phyloP scores from a whole-genome alignment of 1,139 yeast genomes.

The Candida pseudoviswanathii region DNA sequence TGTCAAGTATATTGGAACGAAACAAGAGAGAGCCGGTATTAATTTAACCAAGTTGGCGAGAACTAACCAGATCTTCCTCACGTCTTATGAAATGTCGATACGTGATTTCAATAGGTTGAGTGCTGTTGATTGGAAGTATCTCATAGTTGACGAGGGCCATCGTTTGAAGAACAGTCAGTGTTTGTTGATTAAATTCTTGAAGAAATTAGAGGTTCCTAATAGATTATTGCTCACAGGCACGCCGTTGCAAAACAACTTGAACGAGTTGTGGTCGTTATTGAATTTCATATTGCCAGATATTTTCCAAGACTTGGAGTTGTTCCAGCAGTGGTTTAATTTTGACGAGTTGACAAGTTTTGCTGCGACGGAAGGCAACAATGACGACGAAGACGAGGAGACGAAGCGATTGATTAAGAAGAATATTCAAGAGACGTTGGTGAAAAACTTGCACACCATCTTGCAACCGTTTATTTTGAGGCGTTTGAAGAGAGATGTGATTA shows the following conservation, averaged over 20 bases:
- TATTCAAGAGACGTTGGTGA: conserved; percentile 63
- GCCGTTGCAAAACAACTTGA: conserved; percentile 85
- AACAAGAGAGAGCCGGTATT: conserved; percentile 50
- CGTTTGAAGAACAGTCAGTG: conserved; percentile 83
- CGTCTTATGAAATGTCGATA: conserved; percentile 82
- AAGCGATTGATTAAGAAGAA: conserved; percentile 58
- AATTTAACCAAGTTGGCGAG: conserved; percentile 23
- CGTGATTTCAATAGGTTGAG: conserved; percentile 61
- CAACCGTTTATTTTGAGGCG: conserved; percentile 87
- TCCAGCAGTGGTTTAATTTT: conserved; percentile 93
- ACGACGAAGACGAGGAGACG: conserved; percentile 28
- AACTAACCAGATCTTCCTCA: conserved; percentile 55
- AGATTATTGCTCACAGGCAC: conserved; percentile 87
- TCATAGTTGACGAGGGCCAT: conserved; percentile 97
- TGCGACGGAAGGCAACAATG: conserved; percentile 34
- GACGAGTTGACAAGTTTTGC: conserved; percentile 50
- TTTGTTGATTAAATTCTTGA: conserved; percentile 68
- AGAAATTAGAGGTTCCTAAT: conserved; percentile 65
- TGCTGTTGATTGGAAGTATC: conserved; percentile 68
- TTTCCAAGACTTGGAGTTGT: conserved; percentile 83
- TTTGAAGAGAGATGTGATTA: conserved; percentile 70
- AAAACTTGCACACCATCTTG: conserved; percentile 81
- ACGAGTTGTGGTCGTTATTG: conserved; percentile 87
- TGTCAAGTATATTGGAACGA: conserved; percentile 66
- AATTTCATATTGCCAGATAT: conserved; percentile 91